Evolutionary conservation across 306 rosid genomes (phyloP).

Genomic region (Rosa chinensis): DNA sequence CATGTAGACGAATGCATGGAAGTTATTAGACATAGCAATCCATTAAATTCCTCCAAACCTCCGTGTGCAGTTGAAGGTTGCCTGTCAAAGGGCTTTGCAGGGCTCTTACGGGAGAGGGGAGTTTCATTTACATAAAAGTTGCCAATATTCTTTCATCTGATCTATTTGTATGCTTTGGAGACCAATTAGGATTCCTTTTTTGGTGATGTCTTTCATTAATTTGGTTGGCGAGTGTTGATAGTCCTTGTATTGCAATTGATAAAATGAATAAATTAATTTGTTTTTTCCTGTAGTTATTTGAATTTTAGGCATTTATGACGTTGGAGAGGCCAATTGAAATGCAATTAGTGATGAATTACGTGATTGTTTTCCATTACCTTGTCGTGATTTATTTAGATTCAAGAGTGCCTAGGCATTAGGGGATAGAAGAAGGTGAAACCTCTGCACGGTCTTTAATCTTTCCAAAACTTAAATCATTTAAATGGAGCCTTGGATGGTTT

Average conservation of each 20-base stretch:
- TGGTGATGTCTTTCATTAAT: not conserved
- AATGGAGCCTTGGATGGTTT: not conserved
- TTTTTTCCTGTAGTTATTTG: not conserved
- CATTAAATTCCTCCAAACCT: conserved; percentile 63
- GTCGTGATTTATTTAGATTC: not conserved
- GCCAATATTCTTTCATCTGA: conserved; percentile 2
- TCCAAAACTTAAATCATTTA: not conserved
- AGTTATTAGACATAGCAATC: conserved; percentile 43
- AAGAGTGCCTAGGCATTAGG: not conserved
- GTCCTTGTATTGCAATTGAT: not conserved
- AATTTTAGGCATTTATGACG: not conserved
- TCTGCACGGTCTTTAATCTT: not conserved
- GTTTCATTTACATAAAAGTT: conserved; percentile 47
- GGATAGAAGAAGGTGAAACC: not conserved
- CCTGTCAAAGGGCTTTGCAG: conserved; percentile 82
- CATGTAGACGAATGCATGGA: conserved; percentile 50
- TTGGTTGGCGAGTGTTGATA: not conserved
- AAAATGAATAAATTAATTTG: not conserved
- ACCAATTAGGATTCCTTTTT: not conserved
- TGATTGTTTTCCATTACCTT: not conserved
- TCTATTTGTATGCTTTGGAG: not conserved
- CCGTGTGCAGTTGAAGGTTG: conserved; percentile 90
- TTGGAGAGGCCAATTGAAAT: not conserved
- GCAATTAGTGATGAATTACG: not conserved
- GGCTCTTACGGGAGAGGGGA: conserved; percentile 63